Conservation (phyloP, 1,284 basidiomycete species). For the Lentinula novae-zelandiae region DNA sequence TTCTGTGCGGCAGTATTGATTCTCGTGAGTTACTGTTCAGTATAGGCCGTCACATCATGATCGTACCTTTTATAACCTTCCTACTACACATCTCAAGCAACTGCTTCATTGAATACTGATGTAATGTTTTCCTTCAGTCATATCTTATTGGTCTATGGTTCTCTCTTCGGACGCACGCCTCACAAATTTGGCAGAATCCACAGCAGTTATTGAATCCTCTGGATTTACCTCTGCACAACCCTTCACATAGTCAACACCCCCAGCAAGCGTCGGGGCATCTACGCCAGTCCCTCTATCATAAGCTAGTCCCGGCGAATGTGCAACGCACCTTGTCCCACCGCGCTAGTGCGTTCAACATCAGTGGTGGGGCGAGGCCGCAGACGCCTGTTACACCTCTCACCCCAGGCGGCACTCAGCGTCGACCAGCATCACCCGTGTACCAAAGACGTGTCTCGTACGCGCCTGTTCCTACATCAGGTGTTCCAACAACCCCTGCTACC, state of each 20-base stretch:
- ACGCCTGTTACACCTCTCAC: slow-evolving; percentile 25
- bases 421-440: slow-evolving; percentile 34
- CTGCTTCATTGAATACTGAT: slow-evolving; percentile 52
- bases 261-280: not conserved
- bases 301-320: slow-evolving; percentile 35
- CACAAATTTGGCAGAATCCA: slow-evolving; percentile 99
- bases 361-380: slow-evolving; percentile 25
- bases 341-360: not conserved
- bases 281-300: slow-evolving; percentile 75
- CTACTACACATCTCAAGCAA: too few relatives aligned
- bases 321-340: slow-evolving; percentile 14
- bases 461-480: slow-evolving; percentile 13
- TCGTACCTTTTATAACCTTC: too few relatives aligned
- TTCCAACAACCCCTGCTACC: not conserved
- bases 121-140: slow-evolving; percentile 50
- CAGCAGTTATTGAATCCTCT: slow-evolving; percentile 75
- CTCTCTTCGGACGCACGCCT: slow-evolving; percentile 95
- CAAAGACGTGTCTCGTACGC: slow-evolving; percentile 58
- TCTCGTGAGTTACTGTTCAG: slow-evolving; percentile 58
- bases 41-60: too few relatives aligned
- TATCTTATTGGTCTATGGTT: slow-evolving; percentile 99
- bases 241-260: not conserved
- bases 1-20: slow-evolving; percentile 88
- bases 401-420: slow-evolving; percentile 12
- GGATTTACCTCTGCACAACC: slow-evolving; percentile 50